Base-by-base conservation (phyloP, 2,329 filamentous ascomycete species). In the Penicillium sp. region DNA sequence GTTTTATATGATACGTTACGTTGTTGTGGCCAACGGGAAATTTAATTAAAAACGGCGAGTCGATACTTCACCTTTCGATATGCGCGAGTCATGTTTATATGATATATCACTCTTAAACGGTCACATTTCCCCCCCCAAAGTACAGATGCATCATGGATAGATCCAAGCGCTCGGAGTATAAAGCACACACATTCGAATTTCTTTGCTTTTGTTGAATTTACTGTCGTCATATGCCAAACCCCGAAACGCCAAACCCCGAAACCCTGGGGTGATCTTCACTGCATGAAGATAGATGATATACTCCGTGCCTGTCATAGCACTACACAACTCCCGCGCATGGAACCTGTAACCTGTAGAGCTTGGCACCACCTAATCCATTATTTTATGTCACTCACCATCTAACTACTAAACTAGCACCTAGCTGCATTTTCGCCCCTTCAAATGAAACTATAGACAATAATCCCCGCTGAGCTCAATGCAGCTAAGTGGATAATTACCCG, bases 11-110 rank as follows among this genome's bases (percentile, higher is more conserved):
- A 56, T 41, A 23, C 35, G 27, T 54, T 37, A 23, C 19, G n/a
- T 29, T 31, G 40, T 45, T 56, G 46, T 21, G 45, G 50, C 23
- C 47, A 29, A n/a, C 38, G n/a, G 31, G 6, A 10, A 4, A 29
- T 31, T 41, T 42, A 38, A 50, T 37, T 50, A 45, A 46, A 45
- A 52, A 56, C 54, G 47, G 47, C 31, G n/a, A 38, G 31, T 51
- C n/a, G 54, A 52, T 25, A 23, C 25, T 21, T 40, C 25, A 5
- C 17, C 6, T 38, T 19, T 40, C 12, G 15, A 19, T 21, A 38
- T 47, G 31, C 21, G 27, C 12, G 5, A 27, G 23, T 37, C 15
- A 25, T 29, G 27, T 19, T 17, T 38, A 52, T 56, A 45, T 52
- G 47, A 56, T 29, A 17, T 52, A 13, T 55, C 53, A 42, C 27